Base-by-base conservation (phyloP, 1,139 yeast genomes). In the Suhomyces panamericanus region DNA sequence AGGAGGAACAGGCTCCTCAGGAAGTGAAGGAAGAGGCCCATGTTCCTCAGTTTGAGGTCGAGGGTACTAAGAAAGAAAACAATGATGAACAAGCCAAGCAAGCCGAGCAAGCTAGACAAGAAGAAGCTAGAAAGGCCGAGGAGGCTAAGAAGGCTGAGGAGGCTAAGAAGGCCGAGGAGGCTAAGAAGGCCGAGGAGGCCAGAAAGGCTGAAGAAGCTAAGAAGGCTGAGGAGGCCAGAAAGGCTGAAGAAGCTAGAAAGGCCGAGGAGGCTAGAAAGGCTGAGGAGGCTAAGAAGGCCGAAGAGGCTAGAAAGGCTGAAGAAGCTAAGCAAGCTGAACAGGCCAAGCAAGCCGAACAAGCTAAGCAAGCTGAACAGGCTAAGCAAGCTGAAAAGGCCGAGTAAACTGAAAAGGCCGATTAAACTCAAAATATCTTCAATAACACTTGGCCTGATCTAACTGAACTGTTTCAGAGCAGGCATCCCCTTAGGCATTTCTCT, bases 41-140 rank as follows among this genome's bases (percentile, higher is more conserved):
- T 11, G 59, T 49, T 36, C 69, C 69, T 32, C 68, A 64, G 17
- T 53, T 57, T 35, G 68, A 59, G 38, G 51, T 46, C 30, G 60
- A 51, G 14, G 54, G 51, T 13, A 53, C 58, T 24, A 37, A 45
- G 2, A 42, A 43, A 17, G 44, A 33, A 16, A 49, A 46, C 8
- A 35, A 43, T 5, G 12, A 26, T 11, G n/a, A 26, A 11, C n/a
- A 26, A 6, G n/a, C n/a, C 6, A 26, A 11, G 12, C 29, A 26
- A 26, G n/a, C 12, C 12, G 29, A 26, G n/a, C 29, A 6, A 26
- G n/a, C 29, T 11, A 11, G 6, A 8, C 29, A 26, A 26, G 32
- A 13, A 24, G n/a, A n/a, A 6, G 29, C n/a, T 11, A 20, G 24
- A 20, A 20, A 20, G 24, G 24, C 24, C 6, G 24, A 20, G 24